Percentiles rank a stretch among this genome's conserved stretches.
Conservation (phyloP, 805 yeast genomes). For the Metahyphopichia silvanorum region DNA sequence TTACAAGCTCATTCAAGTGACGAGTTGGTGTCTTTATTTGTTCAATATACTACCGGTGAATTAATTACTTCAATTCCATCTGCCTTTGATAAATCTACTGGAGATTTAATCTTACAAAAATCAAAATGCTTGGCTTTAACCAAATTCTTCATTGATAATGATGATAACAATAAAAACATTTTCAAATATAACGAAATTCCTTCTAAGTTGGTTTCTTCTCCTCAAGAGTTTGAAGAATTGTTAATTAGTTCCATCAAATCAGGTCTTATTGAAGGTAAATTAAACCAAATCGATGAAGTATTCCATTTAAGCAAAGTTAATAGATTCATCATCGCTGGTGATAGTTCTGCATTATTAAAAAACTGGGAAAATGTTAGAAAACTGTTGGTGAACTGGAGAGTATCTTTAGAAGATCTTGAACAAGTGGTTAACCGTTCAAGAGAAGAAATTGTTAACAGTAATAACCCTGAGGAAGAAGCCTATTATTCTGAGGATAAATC, state of each 20-base stretch:
- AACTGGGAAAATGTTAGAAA: conserved; percentile 36
- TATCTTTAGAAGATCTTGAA: conserved; percentile 37
- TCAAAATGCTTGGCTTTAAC: conserved; percentile 40
- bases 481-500: background rate
- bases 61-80: conserved; percentile 17
- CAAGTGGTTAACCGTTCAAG: conserved; percentile 40
- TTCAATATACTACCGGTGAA: conserved; percentile 34
- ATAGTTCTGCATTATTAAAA: conserved; percentile 22
- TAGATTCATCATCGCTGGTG: conserved; percentile 39
- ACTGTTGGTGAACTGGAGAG: conserved; percentile 36
- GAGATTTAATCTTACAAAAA: conserved; percentile 24
- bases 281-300: conserved; percentile 40
- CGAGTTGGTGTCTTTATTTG: conserved; percentile 25
- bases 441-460: conserved; percentile 36
- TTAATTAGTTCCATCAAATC: conserved; percentile 40
- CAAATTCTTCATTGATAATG: conserved; percentile 28
- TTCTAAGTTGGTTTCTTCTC: conserved; percentile 19
- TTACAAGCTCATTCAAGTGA: conserved; percentile 23
- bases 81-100: conserved; percentile 13
- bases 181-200: conserved; percentile 39
- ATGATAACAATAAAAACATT: conserved; percentile 18
- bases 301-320: conserved; percentile 40
- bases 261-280: conserved; percentile 44
- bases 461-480: conserved; percentile 8
- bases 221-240: conserved; percentile 35